Conservation (phyloP, 345 rosid species). For the Geranium rotundifolium region DNA sequence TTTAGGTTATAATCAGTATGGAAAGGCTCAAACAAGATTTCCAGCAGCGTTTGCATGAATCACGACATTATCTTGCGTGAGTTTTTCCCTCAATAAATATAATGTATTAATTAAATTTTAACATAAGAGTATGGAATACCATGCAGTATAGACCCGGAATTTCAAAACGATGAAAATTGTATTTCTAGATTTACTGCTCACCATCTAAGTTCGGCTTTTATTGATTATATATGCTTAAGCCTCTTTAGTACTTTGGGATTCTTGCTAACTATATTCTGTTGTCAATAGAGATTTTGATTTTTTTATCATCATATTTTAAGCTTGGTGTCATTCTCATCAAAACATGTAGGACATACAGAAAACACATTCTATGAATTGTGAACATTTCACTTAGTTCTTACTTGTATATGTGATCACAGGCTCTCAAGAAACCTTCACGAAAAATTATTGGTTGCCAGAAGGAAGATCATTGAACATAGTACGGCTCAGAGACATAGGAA, state of each 20-base stretch:
- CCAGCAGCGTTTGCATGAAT: constrained; percentile 35
- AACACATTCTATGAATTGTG: not conserved
- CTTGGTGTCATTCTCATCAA: not conserved
- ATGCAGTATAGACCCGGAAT: not conserved
- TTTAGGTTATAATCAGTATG: constrained; percentile 69
- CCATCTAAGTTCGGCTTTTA: not conserved
- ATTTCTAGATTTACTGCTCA: not conserved
- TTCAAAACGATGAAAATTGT: not conserved
- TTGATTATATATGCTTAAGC: not conserved
- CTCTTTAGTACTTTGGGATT: not conserved
- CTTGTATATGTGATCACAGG: constrained; percentile 26
- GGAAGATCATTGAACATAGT: constrained; percentile 45
- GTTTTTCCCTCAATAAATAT: not conserved
- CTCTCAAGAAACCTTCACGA: constrained; percentile 50
- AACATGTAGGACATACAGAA: not conserved
- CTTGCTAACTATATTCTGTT: not conserved
- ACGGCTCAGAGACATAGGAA: constrained; percentile 31
- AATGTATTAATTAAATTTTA: too few relatives aligned
- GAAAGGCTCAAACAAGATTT: constrained; percentile 66
- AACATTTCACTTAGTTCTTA: constrained; percentile 4
- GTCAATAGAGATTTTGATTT: not conserved
- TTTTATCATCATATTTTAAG: not conserved
- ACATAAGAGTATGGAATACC: too few relatives aligned
- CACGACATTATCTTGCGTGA: constrained; percentile 43
- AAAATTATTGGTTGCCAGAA: constrained; percentile 32